Conservation (phyloP, 2,329 filamentous ascomycete species). For the Colletotrichum eremochloae region DNA sequence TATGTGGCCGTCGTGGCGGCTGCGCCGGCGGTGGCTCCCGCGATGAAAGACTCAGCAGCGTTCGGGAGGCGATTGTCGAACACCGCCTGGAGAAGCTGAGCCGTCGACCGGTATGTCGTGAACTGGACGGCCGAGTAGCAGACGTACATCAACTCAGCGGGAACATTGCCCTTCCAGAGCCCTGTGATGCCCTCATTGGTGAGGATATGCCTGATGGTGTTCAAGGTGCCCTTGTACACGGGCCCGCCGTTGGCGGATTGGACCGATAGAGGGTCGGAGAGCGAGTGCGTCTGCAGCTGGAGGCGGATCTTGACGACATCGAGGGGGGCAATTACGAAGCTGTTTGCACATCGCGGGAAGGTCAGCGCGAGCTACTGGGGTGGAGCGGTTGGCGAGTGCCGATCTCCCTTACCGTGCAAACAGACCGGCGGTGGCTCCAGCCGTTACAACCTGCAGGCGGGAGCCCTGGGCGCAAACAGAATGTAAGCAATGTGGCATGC, state of each 20-base stretch:
- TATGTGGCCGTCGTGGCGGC: conserved; percentile 88
- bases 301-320: conserved; percentile 99
- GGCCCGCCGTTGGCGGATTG: conserved; percentile 61
- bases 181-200: conserved; percentile 85
- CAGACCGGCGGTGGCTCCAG: conserved; percentile 79
- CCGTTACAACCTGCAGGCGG: conserved; percentile 67
- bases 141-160: conserved; percentile 94
- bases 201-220: conserved; percentile 82
- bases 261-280: conserved; percentile 78
- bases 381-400: conserved; percentile 12
- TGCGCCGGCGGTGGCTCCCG: conserved; percentile 86
- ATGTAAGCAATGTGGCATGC: conserved; percentile 38
- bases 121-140: conserved; percentile 93
- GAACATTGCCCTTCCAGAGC: conserved; percentile 98
- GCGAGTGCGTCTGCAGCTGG: conserved; percentile 90
- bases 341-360: conserved; percentile 50
- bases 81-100: conserved; percentile 72
- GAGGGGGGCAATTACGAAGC: conserved; percentile 93
- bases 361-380: conserved; percentile 40
- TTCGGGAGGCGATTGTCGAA: conserved; percentile 66
- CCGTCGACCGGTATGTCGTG: conserved; percentile 83
- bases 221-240: conserved; percentile 80
- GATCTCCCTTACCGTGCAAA: conserved; percentile 79
- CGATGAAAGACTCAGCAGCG: conserved; percentile 82
- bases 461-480: conserved; percentile 59